Evolutionary conservation across 208 protist genomes (phyloP).

Genomic region (Trypanosoma melophagium): DNA sequence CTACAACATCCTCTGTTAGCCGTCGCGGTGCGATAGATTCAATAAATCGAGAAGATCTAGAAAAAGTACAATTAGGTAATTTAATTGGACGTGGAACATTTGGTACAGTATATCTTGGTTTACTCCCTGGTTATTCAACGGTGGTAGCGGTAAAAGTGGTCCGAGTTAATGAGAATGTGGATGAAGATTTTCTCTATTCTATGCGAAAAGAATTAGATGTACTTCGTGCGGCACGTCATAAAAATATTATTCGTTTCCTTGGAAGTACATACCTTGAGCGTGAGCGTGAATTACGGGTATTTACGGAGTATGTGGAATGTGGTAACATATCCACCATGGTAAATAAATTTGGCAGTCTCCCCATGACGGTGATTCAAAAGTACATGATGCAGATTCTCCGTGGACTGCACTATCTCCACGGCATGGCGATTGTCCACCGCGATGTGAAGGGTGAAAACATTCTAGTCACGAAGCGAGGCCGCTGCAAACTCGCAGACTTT

Average conservation of each 20-base stretch:
- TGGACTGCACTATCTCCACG: constrained; percentile 72
- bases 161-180: constrained; percentile 36
- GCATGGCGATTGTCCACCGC: constrained; percentile 69
- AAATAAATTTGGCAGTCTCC: constrained; percentile 55
- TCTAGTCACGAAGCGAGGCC: constrained; percentile 68
- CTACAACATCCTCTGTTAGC: constrained; percentile 43
- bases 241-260: constrained; percentile 77
- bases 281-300: constrained; percentile 53
- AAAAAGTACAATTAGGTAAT: constrained; percentile 32
- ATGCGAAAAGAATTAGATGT: constrained; percentile 65
- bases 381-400: constrained; percentile 75
- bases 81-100: constrained; percentile 65
- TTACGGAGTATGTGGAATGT: constrained; percentile 82
- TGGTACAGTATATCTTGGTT: constrained; percentile 52
- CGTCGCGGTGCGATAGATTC: constrained; percentile 49
- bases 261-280: constrained; percentile 42
- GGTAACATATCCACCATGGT: constrained; percentile 63
- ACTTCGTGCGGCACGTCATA: constrained; percentile 52
- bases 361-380: constrained; percentile 60
- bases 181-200: constrained; percentile 35
- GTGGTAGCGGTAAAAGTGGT: constrained; percentile 72
- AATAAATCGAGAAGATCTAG: constrained; percentile 35
- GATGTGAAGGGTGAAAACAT: constrained; percentile 87
- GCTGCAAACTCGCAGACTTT: constrained; percentile 80
- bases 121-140: constrained; percentile 41